Evolutionary conservation across 768 basidiomycete species (phyloP).

Genomic region (Tulasnella sp.): DNA sequence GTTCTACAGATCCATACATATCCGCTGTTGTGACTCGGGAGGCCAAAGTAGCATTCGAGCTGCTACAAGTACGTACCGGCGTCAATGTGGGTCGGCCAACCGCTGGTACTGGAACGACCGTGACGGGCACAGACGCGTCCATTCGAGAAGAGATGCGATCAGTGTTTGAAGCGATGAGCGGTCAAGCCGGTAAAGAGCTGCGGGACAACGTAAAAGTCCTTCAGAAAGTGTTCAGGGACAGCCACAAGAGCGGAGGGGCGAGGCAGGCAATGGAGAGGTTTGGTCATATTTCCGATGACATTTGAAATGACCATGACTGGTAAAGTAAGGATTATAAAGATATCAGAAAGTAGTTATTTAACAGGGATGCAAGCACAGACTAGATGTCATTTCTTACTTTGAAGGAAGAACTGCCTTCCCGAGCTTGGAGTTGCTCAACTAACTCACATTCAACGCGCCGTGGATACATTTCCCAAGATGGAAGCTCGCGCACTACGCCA

Average conservation of each 20-base stretch:
- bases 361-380: too few species aligned
- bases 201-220: neutral
- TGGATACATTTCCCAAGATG: too few species aligned
- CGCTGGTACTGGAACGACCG: slow-evolving; percentile 1
- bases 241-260: neutral
- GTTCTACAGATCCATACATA: neutral
- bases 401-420: too few species aligned
- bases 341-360: too few species aligned
- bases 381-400: too few species aligned
- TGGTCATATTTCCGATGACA: too few species aligned
- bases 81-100: neutral
- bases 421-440: too few species aligned
- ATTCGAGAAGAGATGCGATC: slow-evolving; percentile 6
- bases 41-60: neutral
- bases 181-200: neutral
- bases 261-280: neutral
- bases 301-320: too few species aligned
- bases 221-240: neutral
- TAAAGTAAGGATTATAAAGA: too few species aligned
- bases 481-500: too few species aligned
- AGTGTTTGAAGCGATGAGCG: neutral
- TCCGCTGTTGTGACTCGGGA: neutral
- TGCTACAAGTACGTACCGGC: slow-evolving; percentile 7
- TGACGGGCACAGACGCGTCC: neutral
- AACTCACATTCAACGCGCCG: too few species aligned